Base-by-base conservation (phyloP, 75 land plant species). In the Cryptomeria japonica region DNA sequence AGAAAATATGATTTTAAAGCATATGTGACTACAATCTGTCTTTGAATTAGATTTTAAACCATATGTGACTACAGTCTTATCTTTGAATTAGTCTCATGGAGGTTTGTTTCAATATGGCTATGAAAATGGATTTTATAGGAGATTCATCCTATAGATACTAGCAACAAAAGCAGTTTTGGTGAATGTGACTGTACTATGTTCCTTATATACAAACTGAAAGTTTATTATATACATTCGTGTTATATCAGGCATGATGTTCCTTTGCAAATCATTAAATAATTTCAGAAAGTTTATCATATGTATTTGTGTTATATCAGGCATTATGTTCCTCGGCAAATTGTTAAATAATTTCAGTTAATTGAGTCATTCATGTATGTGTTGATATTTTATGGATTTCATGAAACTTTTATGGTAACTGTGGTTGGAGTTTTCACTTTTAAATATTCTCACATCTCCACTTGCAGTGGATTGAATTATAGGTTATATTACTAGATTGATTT, bases 151-250 rank as follows among this genome's bases (percentile, higher is more conserved):
- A 73, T 36, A 73, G 77, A 32, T 32, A 13, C 13, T 72, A 5
- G 12, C 34, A 31, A 31, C 12, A 72, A 72, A 31, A 72, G 8
- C 34, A 28, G n/a, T 72, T 28, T 5, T 72, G 61, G 75, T 7
- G 34, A 80, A 32, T 80, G 47, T 7, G 13, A 42, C 47, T 42
- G n/a, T 41, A 16, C 46, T 39, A 25, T 79, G 7, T 19, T 34
- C 38, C 80, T 37, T 77, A 77, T 77, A 77, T 77, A 5, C 80
- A 78, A 78, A 39, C 80, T 78, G 80, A 41, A 78, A 38, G 42
- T 39, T 38, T 18, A 38, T 78, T 18, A 25, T 41, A 78, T 78
- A 44, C 80, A 78, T 38, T 39, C 19, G 22, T 78, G 80, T 41
- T 38, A 37, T 78, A 78, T 78, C 8, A 39, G 44, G 39, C 8